Evolutionary conservation across 768 basidiomycete species (phyloP), one percentile per base, ranked within the genome.

Genomic region (Sistotremastrum niveocremeum): DNA sequence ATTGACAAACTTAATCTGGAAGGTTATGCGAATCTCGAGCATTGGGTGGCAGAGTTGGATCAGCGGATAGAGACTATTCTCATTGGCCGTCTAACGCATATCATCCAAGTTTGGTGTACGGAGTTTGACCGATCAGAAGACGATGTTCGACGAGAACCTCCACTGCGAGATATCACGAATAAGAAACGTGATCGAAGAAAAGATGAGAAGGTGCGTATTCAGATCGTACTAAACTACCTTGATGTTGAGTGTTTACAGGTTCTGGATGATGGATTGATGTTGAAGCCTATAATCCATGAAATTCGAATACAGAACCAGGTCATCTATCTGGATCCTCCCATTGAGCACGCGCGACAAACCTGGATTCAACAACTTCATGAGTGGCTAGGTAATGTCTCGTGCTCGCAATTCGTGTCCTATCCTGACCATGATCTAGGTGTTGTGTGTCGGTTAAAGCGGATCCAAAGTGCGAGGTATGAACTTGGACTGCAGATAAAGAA

Each of bases 231-330:
- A 20, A 12, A 10, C 11, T 29, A 48, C 29, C 36, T 8, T 36
- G 33, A 41, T 10, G 6, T 30, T 7, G 10, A 30, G 42, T 8
- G 10, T 33, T 4, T 8, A 7, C 52, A 88, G 85, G 73, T 76
- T 59, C 54, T 81, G 56, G 86, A 89, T 55, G 75, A 75, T 9
- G 73, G 74, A 49, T 78, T 93, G 73, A 70, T 72, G 2, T 61
- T 97, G 52, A 81, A 85, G 54, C 86, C 90, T 0, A 82, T 95
- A 47, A 72, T 94, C 5, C 93, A 98, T 61, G 94, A 98, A 61
- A 86, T 98, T 51, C 77, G 93, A 64, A 97, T 98, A 73, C 86
- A 93, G 58, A 95, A 99, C 59, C 95, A 99, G 60, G 89, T 97
- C 52, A 97, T 99, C 62, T 98, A 95, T 68, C 71, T 98, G 44